These are phyloP conservation scores for Isoetes engelmannii DNA, from an alignment of 83 land plant species.

Conservation along the genomic window DNA sequence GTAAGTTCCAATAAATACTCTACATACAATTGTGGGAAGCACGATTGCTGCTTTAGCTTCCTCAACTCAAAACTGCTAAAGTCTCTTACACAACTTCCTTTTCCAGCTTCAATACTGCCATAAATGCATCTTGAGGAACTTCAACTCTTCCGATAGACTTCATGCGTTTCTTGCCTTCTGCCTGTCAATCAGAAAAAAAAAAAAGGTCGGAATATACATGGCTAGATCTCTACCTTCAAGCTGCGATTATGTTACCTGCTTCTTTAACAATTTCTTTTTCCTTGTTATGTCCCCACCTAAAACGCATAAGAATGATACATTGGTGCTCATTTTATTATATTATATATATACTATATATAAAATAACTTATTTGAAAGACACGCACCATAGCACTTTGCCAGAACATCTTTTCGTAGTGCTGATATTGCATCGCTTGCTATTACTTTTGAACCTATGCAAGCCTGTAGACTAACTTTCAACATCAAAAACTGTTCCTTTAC, in stretches of 20 bases:
- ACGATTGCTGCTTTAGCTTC: too few relatives aligned
- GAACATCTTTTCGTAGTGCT: conserved; percentile 90
- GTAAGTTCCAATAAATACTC: too few relatives aligned
- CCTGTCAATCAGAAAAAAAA: conserved; percentile 36
- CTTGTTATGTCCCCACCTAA: conserved; percentile 87
- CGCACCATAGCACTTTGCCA: conserved; percentile 92
- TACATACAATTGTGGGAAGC: too few relatives aligned
- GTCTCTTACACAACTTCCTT: conserved; percentile 78
- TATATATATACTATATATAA: too few relatives aligned
- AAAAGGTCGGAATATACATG: not conserved
- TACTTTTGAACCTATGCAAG: conserved; percentile 80
- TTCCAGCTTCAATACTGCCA: conserved; percentile 95
- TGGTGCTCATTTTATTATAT: too few relatives aligned
- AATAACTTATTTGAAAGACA: not conserved
- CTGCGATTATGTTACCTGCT: conserved; percentile 80
- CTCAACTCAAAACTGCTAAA: too few relatives aligned
- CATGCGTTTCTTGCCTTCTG: conserved; percentile 99
- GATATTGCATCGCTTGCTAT: conserved; percentile 88
- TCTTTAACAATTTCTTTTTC: conserved; percentile 91
- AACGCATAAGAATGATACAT: too few relatives aligned
- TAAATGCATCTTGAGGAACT: conserved; percentile 98
- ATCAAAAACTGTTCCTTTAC: too few relatives aligned
- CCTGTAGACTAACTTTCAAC: conserved; percentile 36
- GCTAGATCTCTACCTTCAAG: not conserved
- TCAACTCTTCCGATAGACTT: conserved; percentile 94